phyloP scores from a whole-genome alignment of 768 basidiomycete genomes.

The Russula earlei region DNA sequence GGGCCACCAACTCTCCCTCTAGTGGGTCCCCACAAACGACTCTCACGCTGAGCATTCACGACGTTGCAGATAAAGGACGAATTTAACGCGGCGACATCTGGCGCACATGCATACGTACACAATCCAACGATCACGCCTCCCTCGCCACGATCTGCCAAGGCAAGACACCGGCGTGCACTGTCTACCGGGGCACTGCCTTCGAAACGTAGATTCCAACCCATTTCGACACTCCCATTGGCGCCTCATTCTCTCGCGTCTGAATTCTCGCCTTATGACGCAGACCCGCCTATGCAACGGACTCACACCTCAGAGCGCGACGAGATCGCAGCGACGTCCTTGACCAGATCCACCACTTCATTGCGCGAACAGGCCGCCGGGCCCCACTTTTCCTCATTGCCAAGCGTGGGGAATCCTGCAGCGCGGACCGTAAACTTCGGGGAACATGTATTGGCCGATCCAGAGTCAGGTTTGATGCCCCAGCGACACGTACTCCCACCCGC shows the following conservation, averaged over 20 bases:
- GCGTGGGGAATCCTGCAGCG: not conserved
- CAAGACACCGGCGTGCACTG: not conserved
- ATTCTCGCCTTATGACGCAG: not conserved
- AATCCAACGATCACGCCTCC: not conserved
- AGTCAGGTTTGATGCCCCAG: not conserved
- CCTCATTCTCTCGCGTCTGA: not conserved
- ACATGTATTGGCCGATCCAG: not conserved
- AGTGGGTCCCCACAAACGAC: not conserved
- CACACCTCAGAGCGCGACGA: not conserved
- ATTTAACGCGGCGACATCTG: no score
- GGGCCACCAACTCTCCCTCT: not conserved
- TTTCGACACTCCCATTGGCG: not conserved
- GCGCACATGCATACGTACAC: not conserved
- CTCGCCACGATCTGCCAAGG: not conserved
- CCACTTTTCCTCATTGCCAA: not conserved
- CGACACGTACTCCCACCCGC: not conserved
- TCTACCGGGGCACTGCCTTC: not conserved
- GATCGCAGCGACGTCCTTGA: not conserved
- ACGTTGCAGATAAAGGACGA: not conserved
- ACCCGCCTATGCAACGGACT: not conserved
- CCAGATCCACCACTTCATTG: not conserved
- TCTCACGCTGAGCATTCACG: not conserved
- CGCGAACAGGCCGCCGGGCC: not conserved
- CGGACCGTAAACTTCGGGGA: not conserved
- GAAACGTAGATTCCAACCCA: not conserved